Base-by-base conservation (phyloP, 495 filamentous ascomycete genomes). In the Lophium mytilinum region DNA sequence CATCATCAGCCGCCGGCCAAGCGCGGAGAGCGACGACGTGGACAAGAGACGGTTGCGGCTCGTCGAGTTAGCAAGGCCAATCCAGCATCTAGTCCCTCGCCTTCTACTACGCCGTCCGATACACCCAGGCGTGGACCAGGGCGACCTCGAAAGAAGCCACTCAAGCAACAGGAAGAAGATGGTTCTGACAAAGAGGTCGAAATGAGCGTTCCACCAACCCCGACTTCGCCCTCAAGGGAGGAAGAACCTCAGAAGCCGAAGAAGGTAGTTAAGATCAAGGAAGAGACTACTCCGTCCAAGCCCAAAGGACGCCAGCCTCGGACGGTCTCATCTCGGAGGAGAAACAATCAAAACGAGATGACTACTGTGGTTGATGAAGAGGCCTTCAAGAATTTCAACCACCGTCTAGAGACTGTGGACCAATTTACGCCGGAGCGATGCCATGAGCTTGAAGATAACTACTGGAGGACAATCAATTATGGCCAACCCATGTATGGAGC, bases 1-100 rank as follows among this genome's bases (percentile, higher is more conserved):
- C 89, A 95, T 58, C 90, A 98, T 66, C 93, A 98, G 65, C 94
- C 92, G 0, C 93, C 94, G 3, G 93, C 94, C n/a, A 85, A 83
- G 57, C 81, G 93, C 66, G 93, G 94, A 47, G 92, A 98, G 69
- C 76, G 93, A 59, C 84, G 93, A 73, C 83, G 71, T 70, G 88
- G 78, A 63, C 86, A 85, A 58, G 84, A 88, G 53, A 82, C 82
- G 57, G 69, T 76, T 12, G 78, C 73, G 50, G 52, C 45, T 0
- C 59, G 72, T n/a, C 59, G 63, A 12, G 45, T 48, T 14, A 24
- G 18, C 14, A 5, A 18, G 17, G 17, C 17, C 12, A 36, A n/a
- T 30, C 50, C n/a, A 37, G 50, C 21, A 17, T 14, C 34, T 17
- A 37, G 33, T 52, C 37, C 50, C 4, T 15, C 50, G 8, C 50